These are phyloP conservation scores for Phalaenopsis equestris DNA, from an alignment of 106 monocot genomes.

Conservation along the genomic window DNA sequence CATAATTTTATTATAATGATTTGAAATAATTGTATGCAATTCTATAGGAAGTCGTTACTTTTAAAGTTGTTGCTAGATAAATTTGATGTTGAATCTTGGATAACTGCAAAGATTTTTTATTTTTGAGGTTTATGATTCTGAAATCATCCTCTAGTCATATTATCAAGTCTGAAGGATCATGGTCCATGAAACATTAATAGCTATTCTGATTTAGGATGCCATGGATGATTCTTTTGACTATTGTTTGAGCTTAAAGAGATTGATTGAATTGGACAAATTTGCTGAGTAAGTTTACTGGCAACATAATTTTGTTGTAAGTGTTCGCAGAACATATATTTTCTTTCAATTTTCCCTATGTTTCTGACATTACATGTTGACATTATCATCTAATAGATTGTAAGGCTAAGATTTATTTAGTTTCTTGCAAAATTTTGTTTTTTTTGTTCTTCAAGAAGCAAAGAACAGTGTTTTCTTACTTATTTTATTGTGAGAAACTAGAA, in stretches of 20 bases:
- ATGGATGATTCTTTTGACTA: neutral
- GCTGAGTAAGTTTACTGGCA: no score
- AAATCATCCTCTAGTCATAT: no score
- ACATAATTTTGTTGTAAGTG: neutral
- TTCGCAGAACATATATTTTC: neutral
- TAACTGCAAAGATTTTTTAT: neutral
- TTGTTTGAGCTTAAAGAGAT: neutral
- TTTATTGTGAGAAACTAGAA: no score
- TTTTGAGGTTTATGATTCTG: neutral
- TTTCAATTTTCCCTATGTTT: neutral
- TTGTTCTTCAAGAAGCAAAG: no score
- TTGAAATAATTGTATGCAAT: neutral
- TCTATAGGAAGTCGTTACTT: neutral
- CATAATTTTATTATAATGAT: neutral
- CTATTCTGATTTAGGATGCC: neutral
- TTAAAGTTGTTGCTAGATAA: neutral
- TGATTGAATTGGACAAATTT: neutral
- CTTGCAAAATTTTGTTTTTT: no score
- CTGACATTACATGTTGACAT: no score
- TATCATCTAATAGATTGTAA: no score
- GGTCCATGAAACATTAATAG: neutral
- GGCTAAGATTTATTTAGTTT: no score
- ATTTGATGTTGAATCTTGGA: neutral
- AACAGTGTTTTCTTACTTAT: no score
- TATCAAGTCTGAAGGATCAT: neutral